phyloP scores from a whole-genome alignment of 2,329 filamentous ascomycete species.

The Venturia nashicola region DNA sequence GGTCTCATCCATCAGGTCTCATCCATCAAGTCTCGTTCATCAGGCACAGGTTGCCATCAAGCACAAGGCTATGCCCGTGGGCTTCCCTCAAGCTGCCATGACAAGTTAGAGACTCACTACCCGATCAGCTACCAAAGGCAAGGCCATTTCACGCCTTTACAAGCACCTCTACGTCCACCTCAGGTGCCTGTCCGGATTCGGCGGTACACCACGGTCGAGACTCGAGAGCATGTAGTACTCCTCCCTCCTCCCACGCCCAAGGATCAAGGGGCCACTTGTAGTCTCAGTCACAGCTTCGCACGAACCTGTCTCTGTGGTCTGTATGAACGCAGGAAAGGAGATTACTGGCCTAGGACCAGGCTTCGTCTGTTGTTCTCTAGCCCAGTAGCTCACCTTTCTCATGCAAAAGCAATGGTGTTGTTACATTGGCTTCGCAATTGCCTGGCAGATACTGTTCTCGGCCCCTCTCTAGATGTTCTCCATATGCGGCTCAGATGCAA shows the following conservation, averaged over 20 bases:
- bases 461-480: neutral
- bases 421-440: neutral
- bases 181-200: neutral
- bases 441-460: neutral
- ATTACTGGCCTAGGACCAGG: neutral
- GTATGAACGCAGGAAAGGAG: slow-evolving; percentile 1
- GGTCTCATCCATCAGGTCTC: too few relatives aligned
- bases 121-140: neutral
- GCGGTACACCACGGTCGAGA: neutral
- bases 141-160: neutral
- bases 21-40: too few relatives aligned
- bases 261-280: neutral
- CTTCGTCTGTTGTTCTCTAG: neutral
- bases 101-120: neutral
- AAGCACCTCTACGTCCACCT: neutral
- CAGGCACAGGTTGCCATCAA: too few relatives aligned
- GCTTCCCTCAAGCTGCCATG: neutral
- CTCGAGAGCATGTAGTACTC: neutral
- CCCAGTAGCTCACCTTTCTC: neutral
- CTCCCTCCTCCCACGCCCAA: neutral
- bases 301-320: neutral
- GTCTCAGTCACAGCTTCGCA: slow-evolving; percentile 1
- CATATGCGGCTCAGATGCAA: neutral
- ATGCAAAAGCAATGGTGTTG: neutral
- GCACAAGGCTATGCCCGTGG: neutral